Conservation (phyloP, 2,329 filamentous ascomycete species). For the Mycogone perniciosa region DNA sequence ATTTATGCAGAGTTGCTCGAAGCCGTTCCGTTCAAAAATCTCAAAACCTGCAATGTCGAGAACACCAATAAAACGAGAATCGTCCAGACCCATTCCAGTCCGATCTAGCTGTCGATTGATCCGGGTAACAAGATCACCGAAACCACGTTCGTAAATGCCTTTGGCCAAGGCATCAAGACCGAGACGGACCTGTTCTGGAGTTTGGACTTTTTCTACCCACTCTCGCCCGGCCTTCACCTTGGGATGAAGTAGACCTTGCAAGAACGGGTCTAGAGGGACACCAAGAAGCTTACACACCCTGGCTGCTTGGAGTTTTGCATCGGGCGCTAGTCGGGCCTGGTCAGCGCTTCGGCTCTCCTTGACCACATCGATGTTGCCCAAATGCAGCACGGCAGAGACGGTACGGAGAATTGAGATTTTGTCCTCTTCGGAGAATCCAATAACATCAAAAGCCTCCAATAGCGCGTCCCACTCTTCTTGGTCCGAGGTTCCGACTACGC, state of each 20-base stretch:
- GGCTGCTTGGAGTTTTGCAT: constrained; percentile 67
- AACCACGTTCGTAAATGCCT: constrained; percentile 94
- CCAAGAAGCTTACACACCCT: constrained; percentile 80
- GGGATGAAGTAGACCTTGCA: constrained; percentile 84
- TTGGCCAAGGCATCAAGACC: constrained; percentile 88
- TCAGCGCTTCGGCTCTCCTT: constrained; percentile 89
- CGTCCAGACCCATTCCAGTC: constrained; percentile 74
- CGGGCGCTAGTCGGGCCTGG: constrained; percentile 74
- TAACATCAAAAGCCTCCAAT: constrained; percentile 87
- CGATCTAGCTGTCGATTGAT: constrained; percentile 91
- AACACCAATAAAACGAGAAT: constrained; percentile 93
- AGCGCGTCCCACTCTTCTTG: constrained; percentile 81
- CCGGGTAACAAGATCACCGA: constrained; percentile 82
- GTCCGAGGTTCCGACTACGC: constrained; percentile 85
- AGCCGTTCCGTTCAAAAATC: constrained; percentile 97
- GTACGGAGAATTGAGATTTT: constrained; percentile 79
- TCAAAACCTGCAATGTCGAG: constrained; percentile 99
- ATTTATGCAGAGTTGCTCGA: constrained; percentile 98
- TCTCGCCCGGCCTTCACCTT: constrained; percentile 92
- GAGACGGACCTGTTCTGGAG: constrained; percentile 88
- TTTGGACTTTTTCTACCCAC: constrained; percentile 98
- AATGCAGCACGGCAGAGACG: constrained; percentile 82
- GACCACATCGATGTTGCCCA: constrained; percentile 84
- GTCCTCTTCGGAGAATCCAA: constrained; percentile 85
- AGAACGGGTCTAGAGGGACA: constrained; percentile 76